Conservation (phyloP, 2,329 filamentous ascomycete genomes). For the Immersiporthe knoxdaviesiana region DNA sequence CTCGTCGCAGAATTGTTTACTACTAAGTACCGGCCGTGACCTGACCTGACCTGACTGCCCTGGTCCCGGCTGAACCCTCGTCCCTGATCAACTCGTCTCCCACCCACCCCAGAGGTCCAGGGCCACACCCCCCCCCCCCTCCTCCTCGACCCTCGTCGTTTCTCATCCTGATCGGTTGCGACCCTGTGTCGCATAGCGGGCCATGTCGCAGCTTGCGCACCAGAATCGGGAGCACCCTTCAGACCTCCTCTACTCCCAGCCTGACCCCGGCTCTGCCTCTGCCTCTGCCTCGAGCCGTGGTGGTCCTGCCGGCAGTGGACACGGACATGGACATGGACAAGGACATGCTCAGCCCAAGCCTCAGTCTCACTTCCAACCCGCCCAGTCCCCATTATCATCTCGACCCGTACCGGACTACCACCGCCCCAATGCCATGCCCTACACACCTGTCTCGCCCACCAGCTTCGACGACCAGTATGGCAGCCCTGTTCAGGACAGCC, state of each 20-base stretch:
- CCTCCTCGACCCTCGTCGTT: constrained; percentile 15
- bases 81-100: constrained; percentile 7
- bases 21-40: not conserved
- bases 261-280: constrained; percentile 24
- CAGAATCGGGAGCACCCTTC: constrained; percentile 48
- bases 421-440: constrained; percentile 22
- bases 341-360: constrained; percentile 16
- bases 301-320: constrained; percentile 3
- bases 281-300: not conserved
- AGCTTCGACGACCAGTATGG: constrained; percentile 28
- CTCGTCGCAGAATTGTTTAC: constrained; percentile 11
- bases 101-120: not conserved
- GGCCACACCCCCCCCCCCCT: constrained; percentile 10
- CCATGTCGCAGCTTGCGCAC: constrained; percentile 58
- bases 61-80: constrained; percentile 10
- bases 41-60: constrained; percentile 10
- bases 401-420: constrained; percentile 23
- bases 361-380: constrained; percentile 27
- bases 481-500: constrained; percentile 47
- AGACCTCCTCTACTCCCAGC: constrained; percentile 34
- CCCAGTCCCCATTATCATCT: constrained; percentile 22
- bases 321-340: constrained; percentile 7
- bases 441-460: constrained; percentile 26
- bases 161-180: constrained; percentile 3
- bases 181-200: constrained; percentile 43